phyloP scores from a whole-genome alignment of 1,284 basidiomycete genomes.

The Marasmius fiardii region DNA sequence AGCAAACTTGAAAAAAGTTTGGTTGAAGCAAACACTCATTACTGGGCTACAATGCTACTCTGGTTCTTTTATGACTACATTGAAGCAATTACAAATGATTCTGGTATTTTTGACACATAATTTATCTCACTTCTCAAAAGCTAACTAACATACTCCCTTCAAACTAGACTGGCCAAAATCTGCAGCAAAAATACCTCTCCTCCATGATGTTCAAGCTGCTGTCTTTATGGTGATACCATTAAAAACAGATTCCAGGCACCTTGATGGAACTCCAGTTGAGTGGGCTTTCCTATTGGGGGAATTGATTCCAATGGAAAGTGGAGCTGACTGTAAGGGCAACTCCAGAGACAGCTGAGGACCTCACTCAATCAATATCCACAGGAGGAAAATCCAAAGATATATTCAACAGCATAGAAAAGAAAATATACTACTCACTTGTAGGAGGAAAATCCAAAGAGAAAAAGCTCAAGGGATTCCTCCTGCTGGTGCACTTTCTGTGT shows the following conservation, averaged over 20 bases:
- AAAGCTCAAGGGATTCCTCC: too few species aligned
- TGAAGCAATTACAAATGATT: not conserved
- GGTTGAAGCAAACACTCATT: too few species aligned
- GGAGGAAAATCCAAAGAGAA: too few species aligned
- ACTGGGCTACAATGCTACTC: not conserved
- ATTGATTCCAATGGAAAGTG: not conserved
- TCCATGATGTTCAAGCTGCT: not conserved
- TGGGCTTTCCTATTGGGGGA: constrained; percentile 9
- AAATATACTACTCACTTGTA: too few species aligned
- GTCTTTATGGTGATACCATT: constrained; percentile 3
- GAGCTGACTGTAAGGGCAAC: too few species aligned
- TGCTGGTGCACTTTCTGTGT: too few species aligned
- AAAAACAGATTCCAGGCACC: not conserved
- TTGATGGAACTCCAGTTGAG: not conserved
- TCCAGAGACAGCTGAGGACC: too few species aligned
- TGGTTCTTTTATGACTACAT: constrained; percentile 1
- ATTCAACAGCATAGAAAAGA: too few species aligned
- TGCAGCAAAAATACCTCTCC: not conserved
- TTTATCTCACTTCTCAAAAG: not conserved
- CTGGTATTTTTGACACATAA: not conserved
- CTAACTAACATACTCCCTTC: not conserved
- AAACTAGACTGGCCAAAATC: not conserved
- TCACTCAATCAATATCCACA: too few species aligned
- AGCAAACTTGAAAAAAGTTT: not conserved
- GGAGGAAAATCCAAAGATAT: too few species aligned